Conservation (phyloP, 2,329 filamentous ascomycete genomes). For the Dactylella cylindrospora region DNA sequence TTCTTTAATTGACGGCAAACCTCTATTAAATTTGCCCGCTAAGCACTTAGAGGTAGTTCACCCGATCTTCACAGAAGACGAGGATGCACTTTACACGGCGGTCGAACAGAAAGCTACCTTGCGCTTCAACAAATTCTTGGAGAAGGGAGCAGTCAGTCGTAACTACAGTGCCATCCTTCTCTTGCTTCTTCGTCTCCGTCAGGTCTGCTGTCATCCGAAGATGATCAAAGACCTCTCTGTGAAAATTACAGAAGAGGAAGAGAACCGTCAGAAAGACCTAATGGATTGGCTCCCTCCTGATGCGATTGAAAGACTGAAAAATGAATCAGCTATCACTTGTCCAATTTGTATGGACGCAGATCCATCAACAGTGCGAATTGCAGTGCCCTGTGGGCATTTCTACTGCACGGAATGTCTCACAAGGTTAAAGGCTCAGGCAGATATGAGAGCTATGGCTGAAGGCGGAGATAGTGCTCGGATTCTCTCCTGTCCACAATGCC, state of each 20-base stretch:
- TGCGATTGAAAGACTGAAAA: conserved; percentile 46
- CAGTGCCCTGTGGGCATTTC: conserved; percentile 80
- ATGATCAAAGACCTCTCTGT: conserved; percentile 64
- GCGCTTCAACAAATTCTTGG: conserved; percentile 75
- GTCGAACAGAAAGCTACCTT: conserved; percentile 68
- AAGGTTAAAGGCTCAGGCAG: conserved; percentile 64
- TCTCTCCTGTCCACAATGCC: conserved; percentile 74
- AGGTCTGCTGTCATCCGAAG: conserved; percentile 77
- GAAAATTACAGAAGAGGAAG: conserved; percentile 52
- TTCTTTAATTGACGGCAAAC: conserved; percentile 75
- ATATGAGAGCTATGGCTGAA: conserved; percentile 59
- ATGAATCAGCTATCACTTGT: conserved; percentile 43
- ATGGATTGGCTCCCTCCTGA: conserved; percentile 63
- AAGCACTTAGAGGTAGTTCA: conserved; percentile 65
- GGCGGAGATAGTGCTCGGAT: conserved; percentile 62
- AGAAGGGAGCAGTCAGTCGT: conserved; percentile 66
- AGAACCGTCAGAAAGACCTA: conserved; percentile 51
- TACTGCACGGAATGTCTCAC: conserved; percentile 76
- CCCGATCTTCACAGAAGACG: conserved; percentile 67
- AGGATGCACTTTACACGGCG: conserved; percentile 65
- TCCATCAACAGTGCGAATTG: conserved; percentile 54
- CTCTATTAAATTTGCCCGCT: conserved; percentile 68
- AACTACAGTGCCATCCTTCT: conserved; percentile 81
- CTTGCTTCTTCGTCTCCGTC: conserved; percentile 74
- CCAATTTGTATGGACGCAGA: conserved; percentile 43